These are phyloP conservation scores for Berkeleyomyces rouxiae DNA, from an alignment of 2,329 filamentous ascomycete species.

Conservation along the genomic window DNA sequence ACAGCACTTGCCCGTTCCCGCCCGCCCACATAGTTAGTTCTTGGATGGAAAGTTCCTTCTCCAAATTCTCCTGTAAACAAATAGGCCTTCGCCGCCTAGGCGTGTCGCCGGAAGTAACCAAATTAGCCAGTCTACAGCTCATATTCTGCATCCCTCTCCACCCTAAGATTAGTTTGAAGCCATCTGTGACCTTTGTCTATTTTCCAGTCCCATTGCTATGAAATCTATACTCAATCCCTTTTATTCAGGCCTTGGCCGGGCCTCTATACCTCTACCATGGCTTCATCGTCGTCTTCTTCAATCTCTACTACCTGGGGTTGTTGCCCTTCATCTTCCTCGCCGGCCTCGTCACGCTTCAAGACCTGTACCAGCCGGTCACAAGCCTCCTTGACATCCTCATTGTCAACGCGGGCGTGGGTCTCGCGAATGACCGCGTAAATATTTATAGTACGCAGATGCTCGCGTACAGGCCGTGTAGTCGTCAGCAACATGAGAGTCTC, in stretches of 20 bases:
- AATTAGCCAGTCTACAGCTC: too few relatives aligned
- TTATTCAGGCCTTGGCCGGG: neutral
- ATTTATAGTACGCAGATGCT: slow-evolving; percentile 56
- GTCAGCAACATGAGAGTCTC: slow-evolving; percentile 77
- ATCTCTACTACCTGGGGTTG: slow-evolving; percentile 27
- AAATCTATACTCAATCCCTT: neutral
- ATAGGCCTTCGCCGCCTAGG: neutral
- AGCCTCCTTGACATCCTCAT: slow-evolving; percentile 67
- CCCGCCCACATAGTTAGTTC: neutral
- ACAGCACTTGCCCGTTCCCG: neutral
- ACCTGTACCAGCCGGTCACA: slow-evolving; percentile 85
- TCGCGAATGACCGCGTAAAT: slow-evolving; percentile 85
- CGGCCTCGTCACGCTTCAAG: slow-evolving; percentile 62
- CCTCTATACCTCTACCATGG: slow-evolving; percentile 35
- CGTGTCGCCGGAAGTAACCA: neutral
- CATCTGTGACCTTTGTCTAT: too few relatives aligned
- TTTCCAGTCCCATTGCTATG: too few relatives aligned
- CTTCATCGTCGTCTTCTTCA: slow-evolving; percentile 34
- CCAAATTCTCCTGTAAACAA: neutral
- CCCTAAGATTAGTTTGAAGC: too few relatives aligned
- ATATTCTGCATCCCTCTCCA: too few relatives aligned
- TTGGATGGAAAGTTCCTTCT: neutral
- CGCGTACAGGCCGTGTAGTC: slow-evolving; percentile 58
- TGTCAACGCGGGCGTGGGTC: slow-evolving; percentile 58
- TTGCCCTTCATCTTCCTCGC: slow-evolving; percentile 28